Evolutionary conservation across 352 stramenopile genomes (phyloP).

Genomic region (Phytophthora europaea): DNA sequence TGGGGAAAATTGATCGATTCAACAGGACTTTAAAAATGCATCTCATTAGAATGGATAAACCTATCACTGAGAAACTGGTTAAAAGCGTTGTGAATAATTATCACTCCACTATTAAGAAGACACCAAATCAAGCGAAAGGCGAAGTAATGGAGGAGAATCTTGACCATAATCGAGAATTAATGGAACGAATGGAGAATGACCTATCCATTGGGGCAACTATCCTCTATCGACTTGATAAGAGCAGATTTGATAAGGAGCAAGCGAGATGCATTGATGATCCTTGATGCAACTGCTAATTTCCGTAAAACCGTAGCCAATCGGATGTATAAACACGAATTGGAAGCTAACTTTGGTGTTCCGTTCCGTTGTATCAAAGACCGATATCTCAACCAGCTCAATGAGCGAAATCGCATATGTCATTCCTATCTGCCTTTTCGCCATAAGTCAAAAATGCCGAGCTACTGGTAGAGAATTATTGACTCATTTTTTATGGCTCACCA

Average conservation of each 20-base stretch:
- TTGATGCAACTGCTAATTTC: too few relatives aligned
- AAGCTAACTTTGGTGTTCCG: too few relatives aligned
- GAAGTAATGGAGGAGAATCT: neutral
- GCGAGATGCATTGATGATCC: too few relatives aligned
- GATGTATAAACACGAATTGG: too few relatives aligned
- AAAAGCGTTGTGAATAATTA: neutral
- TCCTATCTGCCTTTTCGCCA: too few relatives aligned
- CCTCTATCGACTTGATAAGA: conserved; percentile 4
- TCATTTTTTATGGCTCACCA: too few relatives aligned
- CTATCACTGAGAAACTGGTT: neutral
- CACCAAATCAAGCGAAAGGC: neutral
- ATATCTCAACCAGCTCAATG: too few relatives aligned
- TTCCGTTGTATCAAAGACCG: too few relatives aligned
- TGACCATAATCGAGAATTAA: neutral
- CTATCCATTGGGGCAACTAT: conserved; percentile 1
- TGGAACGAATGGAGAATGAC: neutral
- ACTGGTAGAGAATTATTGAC: too few relatives aligned
- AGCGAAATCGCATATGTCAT: too few relatives aligned
- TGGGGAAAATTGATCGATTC: neutral
- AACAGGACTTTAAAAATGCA: neutral
- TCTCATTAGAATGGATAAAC: neutral
- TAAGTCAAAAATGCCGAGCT: too few relatives aligned
- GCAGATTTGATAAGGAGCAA: conserved; percentile 11
- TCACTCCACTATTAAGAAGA: neutral
- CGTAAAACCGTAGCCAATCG: too few relatives aligned